Conservation (phyloP, 352 stramenopile species). For the Globisporangium rhizosaccharum region DNA sequence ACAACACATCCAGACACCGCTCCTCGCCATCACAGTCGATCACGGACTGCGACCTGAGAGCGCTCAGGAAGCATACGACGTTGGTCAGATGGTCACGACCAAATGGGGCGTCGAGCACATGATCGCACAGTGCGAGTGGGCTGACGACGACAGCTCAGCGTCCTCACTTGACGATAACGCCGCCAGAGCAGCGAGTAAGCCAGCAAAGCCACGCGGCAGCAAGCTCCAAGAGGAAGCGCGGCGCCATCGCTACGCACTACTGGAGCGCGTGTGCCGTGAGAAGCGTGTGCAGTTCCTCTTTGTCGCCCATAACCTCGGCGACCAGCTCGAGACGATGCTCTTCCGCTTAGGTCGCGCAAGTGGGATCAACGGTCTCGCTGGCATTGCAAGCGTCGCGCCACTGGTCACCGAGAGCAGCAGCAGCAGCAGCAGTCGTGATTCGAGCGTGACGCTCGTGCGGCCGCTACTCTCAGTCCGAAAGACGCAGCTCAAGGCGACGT, state of each 20-base stretch:
- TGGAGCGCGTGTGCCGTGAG: constrained; percentile 42
- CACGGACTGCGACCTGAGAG: constrained; percentile 68
- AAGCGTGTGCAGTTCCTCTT: constrained; percentile 64
- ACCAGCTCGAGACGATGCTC: constrained; percentile 78
- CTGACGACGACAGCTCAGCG: constrained; percentile 6
- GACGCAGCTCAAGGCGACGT: constrained; percentile 57
- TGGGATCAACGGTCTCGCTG: constrained; percentile 69
- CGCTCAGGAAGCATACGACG: constrained; percentile 43
- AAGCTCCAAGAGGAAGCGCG: constrained; percentile 76
- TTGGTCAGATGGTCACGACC: constrained; percentile 37
- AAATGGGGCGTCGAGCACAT: constrained; percentile 46
- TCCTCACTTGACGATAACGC: neutral
- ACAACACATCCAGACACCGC: constrained; percentile 41
- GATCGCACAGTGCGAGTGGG: constrained; percentile 53
- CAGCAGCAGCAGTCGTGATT: neutral
- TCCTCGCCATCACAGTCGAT: constrained; percentile 80
- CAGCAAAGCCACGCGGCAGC: constrained; percentile 41
- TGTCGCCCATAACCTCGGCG: constrained; percentile 71
- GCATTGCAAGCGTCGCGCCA: constrained; percentile 37
- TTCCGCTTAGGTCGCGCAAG: constrained; percentile 72
- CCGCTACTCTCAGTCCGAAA: constrained; percentile 63
- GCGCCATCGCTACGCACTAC: constrained; percentile 58
- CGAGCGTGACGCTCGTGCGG: constrained; percentile 33
- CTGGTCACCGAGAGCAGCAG: constrained; percentile 15
- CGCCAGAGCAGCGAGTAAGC: neutral